Conservation (phyloP, 2,329 filamentous ascomycete species). For the Penicillium sp. region DNA sequence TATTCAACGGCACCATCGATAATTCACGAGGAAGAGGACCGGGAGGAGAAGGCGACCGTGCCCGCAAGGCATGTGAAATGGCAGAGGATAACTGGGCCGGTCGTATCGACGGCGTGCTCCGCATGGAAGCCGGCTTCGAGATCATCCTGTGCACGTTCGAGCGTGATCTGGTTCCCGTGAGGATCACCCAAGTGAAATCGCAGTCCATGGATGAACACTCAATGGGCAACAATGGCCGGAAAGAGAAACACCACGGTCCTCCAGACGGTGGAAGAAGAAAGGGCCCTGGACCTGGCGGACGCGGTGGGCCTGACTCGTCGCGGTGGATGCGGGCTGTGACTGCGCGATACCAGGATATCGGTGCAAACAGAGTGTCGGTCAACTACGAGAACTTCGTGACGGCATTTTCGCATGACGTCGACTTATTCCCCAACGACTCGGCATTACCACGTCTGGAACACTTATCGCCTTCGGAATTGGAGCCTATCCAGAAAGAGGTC, state of each 20-base stretch:
- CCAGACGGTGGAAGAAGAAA: slow-evolving; percentile 1
- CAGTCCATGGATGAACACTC: background rate
- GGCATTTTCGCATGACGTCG: slow-evolving; percentile 45
- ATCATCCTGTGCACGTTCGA: slow-evolving; percentile 66
- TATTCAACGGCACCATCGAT: slow-evolving; percentile 45
- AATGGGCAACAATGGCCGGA: background rate
- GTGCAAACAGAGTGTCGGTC: slow-evolving; percentile 42
- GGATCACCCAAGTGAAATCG: slow-evolving; percentile 30
- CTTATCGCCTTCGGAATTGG: slow-evolving; percentile 31
- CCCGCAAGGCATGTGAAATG: slow-evolving; percentile 56
- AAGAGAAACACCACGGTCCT: background rate
- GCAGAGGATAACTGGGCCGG: slow-evolving; percentile 50
- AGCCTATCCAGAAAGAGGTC: slow-evolving; percentile 46
- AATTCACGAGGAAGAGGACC: background rate
- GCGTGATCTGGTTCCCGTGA: slow-evolving; percentile 37
- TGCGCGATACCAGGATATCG: slow-evolving; percentile 33
- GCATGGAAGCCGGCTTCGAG: slow-evolving; percentile 70
- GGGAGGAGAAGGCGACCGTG: slow-evolving; percentile 25
- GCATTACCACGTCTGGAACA: slow-evolving; percentile 42
- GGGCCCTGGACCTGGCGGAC: slow-evolving; percentile 5
- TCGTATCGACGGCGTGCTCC: slow-evolving; percentile 61
- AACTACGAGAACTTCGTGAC: slow-evolving; percentile 53
- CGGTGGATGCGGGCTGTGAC: slow-evolving; percentile 27
- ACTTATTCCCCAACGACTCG: slow-evolving; percentile 39
- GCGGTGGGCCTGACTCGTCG: slow-evolving; percentile 6